Percentiles rank a stretch among this genome's conserved stretches.
Conservation (phyloP, 73 alveolate species). For the Paramecium primaurelia region DNA sequence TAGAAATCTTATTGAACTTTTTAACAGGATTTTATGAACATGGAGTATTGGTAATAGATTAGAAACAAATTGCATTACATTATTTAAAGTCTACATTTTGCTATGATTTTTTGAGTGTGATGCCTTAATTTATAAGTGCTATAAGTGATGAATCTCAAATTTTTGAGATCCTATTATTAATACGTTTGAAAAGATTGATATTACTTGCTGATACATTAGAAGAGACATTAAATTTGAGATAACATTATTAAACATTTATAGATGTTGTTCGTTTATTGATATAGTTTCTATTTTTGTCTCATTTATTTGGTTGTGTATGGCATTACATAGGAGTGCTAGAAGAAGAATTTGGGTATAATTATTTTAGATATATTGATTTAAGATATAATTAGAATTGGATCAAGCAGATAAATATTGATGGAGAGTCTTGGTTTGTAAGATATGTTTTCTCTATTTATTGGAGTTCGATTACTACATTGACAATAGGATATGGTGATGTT, state of each 20-base stretch:
- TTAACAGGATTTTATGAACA: slow-evolving; percentile 39
- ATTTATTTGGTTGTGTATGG: slow-evolving; percentile 27
- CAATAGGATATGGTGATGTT: slow-evolving; percentile 61
- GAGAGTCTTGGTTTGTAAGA: background rate
- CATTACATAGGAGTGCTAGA: slow-evolving; percentile 18
- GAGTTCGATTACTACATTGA: slow-evolving; percentile 49
- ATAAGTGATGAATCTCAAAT: background rate
- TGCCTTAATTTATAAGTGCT: background rate
- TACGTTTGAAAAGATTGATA: slow-evolving; percentile 13
- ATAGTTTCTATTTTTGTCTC: background rate
- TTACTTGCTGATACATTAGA: background rate
- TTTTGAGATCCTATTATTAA: background rate
- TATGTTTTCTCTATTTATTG: slow-evolving; percentile 43
- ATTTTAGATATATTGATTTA: background rate
- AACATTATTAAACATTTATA: background rate
- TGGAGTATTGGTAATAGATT: background rate
- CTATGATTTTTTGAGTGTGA: background rate
- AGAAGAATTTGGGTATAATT: slow-evolving; percentile 20
- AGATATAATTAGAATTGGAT: background rate
- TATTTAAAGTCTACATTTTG: background rate
- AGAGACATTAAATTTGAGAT: background rate
- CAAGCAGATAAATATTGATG: background rate
- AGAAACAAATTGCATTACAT: background rate
- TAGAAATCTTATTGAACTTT: slow-evolving; percentile 22
- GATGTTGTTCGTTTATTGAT: slow-evolving; percentile 20